Conservation (phyloP, 2,329 filamentous ascomycete species). For the Epichloe scottii region DNA sequence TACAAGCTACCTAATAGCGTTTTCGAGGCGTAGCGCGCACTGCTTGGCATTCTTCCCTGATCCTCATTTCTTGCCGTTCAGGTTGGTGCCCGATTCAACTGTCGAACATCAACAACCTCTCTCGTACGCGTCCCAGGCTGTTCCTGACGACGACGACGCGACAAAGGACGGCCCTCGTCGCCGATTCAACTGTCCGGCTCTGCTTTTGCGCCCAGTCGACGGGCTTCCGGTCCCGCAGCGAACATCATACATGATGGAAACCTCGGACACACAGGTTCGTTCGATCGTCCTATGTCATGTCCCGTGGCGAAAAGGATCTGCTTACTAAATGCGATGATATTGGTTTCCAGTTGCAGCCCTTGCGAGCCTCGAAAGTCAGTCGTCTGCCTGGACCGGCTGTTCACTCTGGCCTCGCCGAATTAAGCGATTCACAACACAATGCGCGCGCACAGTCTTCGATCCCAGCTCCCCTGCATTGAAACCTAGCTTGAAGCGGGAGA, state of each 20-base stretch:
- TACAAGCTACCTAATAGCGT: not conserved
- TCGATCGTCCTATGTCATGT: not conserved
- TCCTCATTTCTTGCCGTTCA: not conserved
- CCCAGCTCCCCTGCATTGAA: constrained; percentile 27
- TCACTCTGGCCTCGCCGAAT: constrained; percentile 32
- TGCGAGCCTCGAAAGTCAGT: constrained; percentile 20
- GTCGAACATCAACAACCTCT: not conserved
- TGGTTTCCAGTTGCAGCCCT: constrained; percentile 10
- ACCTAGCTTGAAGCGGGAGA: constrained; percentile 36
- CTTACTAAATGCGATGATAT: not conserved
- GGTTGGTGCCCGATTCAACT: not conserved
- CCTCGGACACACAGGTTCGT: constrained; percentile 19
- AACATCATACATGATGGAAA: constrained; percentile 19
- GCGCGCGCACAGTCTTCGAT: constrained; percentile 32
- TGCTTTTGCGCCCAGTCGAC: not conserved
- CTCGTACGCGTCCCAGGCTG: constrained; percentile 13
- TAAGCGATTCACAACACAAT: constrained; percentile 50
- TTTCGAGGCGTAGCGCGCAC: not conserved
- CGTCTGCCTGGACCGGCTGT: constrained; percentile 19
- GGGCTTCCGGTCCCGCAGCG: constrained; percentile 8
- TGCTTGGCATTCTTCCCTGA: not conserved
- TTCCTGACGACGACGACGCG: constrained; percentile 9
- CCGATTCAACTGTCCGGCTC: constrained; percentile 1
- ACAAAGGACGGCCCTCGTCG: constrained; percentile 23
- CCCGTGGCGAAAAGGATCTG: not conserved